Evolutionary conservation across 177 flowering plant genomes (phyloP), one percentile per base, ranked within the genome.

Genomic region (Vitis hybrid): DNA sequence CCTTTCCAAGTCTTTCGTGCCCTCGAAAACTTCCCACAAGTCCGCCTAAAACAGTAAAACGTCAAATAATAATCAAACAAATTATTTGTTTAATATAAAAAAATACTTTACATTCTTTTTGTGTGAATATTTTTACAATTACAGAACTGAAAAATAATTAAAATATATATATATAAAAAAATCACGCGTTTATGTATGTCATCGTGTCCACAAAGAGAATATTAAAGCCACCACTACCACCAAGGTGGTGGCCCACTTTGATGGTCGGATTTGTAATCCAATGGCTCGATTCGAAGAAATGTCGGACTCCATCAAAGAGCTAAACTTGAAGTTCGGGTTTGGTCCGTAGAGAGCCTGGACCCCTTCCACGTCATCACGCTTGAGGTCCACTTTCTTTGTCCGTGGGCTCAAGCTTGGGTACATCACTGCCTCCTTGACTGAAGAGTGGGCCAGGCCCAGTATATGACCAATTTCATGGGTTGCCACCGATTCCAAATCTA

Each of bases 381-480:
- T 85, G 32, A 94, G 81, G 49, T 90, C 94, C 77, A 84, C 86
- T 74, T 94, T 93, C 83, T 75, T 89, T 0, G 80, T 83, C 66
- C 95, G 80, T 0, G 98, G 97, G 17, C 83, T 83, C 78, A 93
- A 70, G 68, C 94, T 91, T n/a, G 99, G 98, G 72, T 86, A 94
- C 99, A 94, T 94, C 5, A 94, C 81, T 0, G 99, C 90, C 10
- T 90, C 90, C 72, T 81, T 83, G 10, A 86, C 92, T 66, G 92
- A 73, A 9, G 93, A 70, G 76, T 94, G 98, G 40, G 82, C 97
- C 80, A 94, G 66, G 64, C 99, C 99, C 5, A 94, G 85, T 13
- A 94, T 75, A 56, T 94, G 99, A 23, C 99, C 99, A 7, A 92
- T 91, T 83, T 94, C 98, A 65, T 95, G 99, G 2, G 93, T 89